These are phyloP conservation scores for Colletotrichum liriopes DNA, from an alignment of 2,329 filamentous ascomycete species.

Conservation along the genomic window DNA sequence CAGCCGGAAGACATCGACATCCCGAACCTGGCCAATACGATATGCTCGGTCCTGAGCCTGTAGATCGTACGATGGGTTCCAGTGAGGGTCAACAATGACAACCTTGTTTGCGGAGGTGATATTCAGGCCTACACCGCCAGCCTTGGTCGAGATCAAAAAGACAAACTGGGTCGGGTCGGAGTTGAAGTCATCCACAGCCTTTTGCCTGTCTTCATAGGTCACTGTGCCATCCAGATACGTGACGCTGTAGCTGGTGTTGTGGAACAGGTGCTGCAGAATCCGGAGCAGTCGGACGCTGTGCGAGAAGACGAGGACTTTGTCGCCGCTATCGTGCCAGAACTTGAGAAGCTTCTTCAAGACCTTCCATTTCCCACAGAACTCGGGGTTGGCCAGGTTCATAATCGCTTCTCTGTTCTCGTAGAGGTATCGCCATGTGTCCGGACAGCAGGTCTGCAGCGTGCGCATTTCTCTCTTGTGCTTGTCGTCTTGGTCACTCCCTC, in stretches of 20 bases:
- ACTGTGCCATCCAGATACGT: slow-evolving; percentile 92
- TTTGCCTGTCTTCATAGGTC: slow-evolving; percentile 85
- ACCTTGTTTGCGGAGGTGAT: slow-evolving; percentile 99
- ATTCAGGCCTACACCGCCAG: slow-evolving; percentile 94
- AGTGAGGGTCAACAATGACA: slow-evolving; percentile 96
- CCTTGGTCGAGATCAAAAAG: slow-evolving; percentile 94
- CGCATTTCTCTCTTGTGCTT: slow-evolving; percentile 86
- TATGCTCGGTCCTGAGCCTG: slow-evolving; percentile 98
- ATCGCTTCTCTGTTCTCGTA: slow-evolving; percentile 85
- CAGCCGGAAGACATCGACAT: slow-evolving; percentile 95
- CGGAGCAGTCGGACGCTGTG: slow-evolving; percentile 89
- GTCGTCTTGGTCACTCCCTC: slow-evolving; percentile 69
- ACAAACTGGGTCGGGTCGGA: slow-evolving; percentile 89
- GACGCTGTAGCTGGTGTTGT: slow-evolving; percentile 90
- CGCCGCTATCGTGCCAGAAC: slow-evolving; percentile 91
- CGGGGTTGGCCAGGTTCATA: slow-evolving; percentile 84
- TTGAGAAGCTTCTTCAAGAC: slow-evolving; percentile 87
- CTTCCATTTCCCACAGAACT: slow-evolving; percentile 98
- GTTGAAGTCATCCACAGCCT: slow-evolving; percentile 92
- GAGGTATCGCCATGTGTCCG: slow-evolving; percentile 81
- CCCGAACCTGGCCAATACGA: slow-evolving; percentile 90
- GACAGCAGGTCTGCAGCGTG: slow-evolving; percentile 81
- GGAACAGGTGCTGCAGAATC: slow-evolving; percentile 89
- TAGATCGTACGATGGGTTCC: slow-evolving; percentile 95
- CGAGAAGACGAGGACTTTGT: slow-evolving; percentile 96